phyloP scores from a whole-genome alignment of 2,329 filamentous ascomycete species.

The Venturia effusa region DNA sequence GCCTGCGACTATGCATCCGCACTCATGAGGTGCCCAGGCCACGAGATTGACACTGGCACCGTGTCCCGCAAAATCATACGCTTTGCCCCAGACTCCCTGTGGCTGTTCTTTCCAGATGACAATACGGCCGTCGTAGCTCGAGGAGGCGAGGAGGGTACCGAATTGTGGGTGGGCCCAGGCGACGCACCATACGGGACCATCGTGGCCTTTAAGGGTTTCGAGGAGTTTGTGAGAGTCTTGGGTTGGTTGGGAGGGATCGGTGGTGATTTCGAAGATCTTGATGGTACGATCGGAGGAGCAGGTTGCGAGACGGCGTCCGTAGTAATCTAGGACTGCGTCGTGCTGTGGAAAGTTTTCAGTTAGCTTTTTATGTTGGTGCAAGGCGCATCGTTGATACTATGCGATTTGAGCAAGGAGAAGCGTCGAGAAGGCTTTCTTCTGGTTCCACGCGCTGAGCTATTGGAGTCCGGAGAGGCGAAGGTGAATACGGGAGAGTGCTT shows the following conservation, averaged over 20 bases:
- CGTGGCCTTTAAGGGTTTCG: slow-evolving; percentile 93
- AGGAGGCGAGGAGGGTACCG: slow-evolving; percentile 92
- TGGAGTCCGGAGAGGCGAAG: background rate
- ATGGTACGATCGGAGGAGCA: slow-evolving; percentile 98
- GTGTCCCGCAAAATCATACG: slow-evolving; percentile 89
- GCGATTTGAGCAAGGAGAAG: background rate
- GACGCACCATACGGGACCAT: slow-evolving; percentile 95
- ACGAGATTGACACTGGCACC: slow-evolving; percentile 96
- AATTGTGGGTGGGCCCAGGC: slow-evolving; percentile 97
- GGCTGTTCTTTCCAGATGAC: slow-evolving; percentile 92
- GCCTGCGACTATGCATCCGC: slow-evolving; percentile 86
- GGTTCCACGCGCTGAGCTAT: background rate
- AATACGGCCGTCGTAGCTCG: slow-evolving; percentile 94
- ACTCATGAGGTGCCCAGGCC: slow-evolving; percentile 94
- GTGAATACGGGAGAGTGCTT: background rate
- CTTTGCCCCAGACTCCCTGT: slow-evolving; percentile 42
- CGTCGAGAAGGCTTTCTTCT: background rate
- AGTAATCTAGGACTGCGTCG: slow-evolving; percentile 97
- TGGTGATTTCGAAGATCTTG: slow-evolving; percentile 98
- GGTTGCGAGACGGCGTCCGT: slow-evolving; percentile 88
- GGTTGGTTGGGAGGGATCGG: slow-evolving; percentile 31
- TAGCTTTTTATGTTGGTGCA: slow-evolving; percentile 16
- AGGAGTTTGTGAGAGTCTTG: slow-evolving; percentile 66
- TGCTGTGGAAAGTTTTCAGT: slow-evolving; percentile 47
- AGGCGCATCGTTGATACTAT: background rate